phyloP scores from a whole-genome alignment of 192 early-diverging fungal species.

The Coemansia sp. region DNA sequence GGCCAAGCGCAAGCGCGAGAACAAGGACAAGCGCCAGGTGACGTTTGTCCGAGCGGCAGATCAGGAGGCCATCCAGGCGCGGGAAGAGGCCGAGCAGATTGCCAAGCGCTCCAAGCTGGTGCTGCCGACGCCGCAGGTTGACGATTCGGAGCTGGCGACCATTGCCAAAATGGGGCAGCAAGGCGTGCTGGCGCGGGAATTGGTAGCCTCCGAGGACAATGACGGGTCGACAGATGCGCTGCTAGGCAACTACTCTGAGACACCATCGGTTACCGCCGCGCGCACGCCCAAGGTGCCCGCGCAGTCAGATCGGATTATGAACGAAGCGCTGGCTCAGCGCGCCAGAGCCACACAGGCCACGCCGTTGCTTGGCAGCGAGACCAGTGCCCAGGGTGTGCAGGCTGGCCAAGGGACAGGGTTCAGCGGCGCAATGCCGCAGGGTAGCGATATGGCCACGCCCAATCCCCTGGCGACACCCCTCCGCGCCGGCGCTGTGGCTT shows the following conservation, averaged over 20 bases:
- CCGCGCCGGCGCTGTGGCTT: slow-evolving; percentile 11
- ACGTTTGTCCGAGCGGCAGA: slow-evolving; percentile 53
- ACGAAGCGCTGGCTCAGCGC: slow-evolving; percentile 79
- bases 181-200: slow-evolving; percentile 66
- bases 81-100: slow-evolving; percentile 66
- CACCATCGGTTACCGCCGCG: slow-evolving; percentile 39
- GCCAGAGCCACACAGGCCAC: slow-evolving; percentile 72
- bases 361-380: slow-evolving; percentile 78
- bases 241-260: slow-evolving; percentile 68
- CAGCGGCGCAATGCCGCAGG: slow-evolving; percentile 59
- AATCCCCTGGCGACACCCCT: slow-evolving; percentile 62
- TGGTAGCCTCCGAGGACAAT: slow-evolving; percentile 58
- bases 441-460: slow-evolving; percentile 62
- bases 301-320: slow-evolving; percentile 63
- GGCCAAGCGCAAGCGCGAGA: slow-evolving; percentile 67
- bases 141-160: slow-evolving; percentile 84
- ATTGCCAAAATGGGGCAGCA: slow-evolving; percentile 86
- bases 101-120: slow-evolving; percentile 71
- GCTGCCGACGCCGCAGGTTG: slow-evolving; percentile 88
- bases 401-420: slow-evolving; percentile 57
- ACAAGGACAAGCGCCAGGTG: slow-evolving; percentile 52
- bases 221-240: slow-evolving; percentile 60
- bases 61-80: slow-evolving; percentile 18
- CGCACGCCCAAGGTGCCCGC: slow-evolving; percentile 50
- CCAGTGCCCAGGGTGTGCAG: slow-evolving; percentile 14